These are phyloP conservation scores for Zopfia rhizophila DNA, from an alignment of 2,329 filamentous ascomycete species.

Conservation along the genomic window DNA sequence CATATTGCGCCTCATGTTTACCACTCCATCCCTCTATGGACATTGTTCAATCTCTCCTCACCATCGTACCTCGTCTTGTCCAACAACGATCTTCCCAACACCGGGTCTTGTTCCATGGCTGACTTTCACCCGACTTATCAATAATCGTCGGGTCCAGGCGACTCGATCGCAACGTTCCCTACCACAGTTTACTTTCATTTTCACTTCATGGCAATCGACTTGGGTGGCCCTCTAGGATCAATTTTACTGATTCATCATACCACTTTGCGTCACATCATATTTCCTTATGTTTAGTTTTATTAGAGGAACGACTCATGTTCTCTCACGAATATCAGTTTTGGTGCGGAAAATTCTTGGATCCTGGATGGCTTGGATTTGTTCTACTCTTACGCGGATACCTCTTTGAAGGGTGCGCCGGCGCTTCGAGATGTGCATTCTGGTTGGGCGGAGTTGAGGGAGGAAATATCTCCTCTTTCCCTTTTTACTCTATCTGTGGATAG, in stretches of 20 bases:
- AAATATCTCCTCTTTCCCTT: too few species aligned
- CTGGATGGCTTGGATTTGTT: constrained; percentile 1
- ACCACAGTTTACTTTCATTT: constrained; percentile 22
- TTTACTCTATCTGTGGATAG: too few species aligned
- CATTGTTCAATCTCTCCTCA: constrained; percentile 13
- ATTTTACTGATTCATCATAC: constrained; percentile 7
- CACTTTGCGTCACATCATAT: constrained; percentile 17
- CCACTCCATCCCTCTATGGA: constrained; percentile 9
- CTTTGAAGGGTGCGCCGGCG: constrained; percentile 33
- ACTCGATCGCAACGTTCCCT: constrained; percentile 43
- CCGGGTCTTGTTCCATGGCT: constrained; percentile 23
- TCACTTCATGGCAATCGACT: constrained; percentile 14
- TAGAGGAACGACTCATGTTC: constrained; percentile 40
- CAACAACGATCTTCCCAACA: constrained; percentile 3
- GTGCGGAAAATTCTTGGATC: constrained; percentile 38
- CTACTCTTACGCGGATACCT: constrained; percentile 37
- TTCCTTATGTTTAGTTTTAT: constrained; percentile 37
- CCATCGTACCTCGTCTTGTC: constrained; percentile 5
- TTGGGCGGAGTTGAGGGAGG: constrained; percentile 25
- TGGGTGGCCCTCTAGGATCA: constrained; percentile 7
- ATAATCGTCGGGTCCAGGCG: constrained; percentile 48
- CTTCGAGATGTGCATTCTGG: constrained; percentile 30
- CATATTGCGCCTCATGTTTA: constrained; percentile 26
- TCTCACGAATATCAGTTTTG: constrained; percentile 39
- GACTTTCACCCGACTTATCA: constrained; percentile 24